phyloP scores from a whole-genome alignment of 2,329 filamentous ascomycete genomes.

The Penicillium griseofulvum region DNA sequence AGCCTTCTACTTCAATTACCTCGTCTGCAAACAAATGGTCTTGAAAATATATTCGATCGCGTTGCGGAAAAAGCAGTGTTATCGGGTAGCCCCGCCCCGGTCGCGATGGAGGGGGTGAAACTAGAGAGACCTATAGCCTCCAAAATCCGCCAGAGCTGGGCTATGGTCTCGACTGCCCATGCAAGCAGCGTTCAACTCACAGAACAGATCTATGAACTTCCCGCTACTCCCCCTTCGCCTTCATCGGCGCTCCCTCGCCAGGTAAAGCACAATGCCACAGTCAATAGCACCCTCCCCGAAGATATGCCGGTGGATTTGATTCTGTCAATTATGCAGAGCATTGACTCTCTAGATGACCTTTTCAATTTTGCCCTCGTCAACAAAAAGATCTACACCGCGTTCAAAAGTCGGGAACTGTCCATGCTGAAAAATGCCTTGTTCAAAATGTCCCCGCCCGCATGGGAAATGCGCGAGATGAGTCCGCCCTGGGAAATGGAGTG shows the following conservation, averaged over 20 bases:
- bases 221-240: slow-evolving; percentile 26
- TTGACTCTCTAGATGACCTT: slow-evolving; percentile 54
- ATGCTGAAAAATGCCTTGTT: slow-evolving; percentile 53
- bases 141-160: slow-evolving; percentile 15
- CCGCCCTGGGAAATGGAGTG: slow-evolving; percentile 49
- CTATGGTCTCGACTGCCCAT: slow-evolving; percentile 19
- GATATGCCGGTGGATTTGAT: slow-evolving; percentile 52
- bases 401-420: slow-evolving; percentile 56
- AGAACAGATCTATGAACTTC: slow-evolving; percentile 35
- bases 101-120: background rate
- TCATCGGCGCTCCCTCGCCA: slow-evolving; percentile 4
- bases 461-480: slow-evolving; percentile 60
- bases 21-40: slow-evolving; percentile 19
- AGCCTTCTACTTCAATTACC: slow-evolving; percentile 21
- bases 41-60: slow-evolving; percentile 9
- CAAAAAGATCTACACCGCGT: slow-evolving; percentile 56
- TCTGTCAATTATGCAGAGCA: slow-evolving; percentile 50
- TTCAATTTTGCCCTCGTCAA: slow-evolving; percentile 56
- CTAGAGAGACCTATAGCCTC: background rate
- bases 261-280: slow-evolving; percentile 11
- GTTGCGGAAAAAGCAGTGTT: background rate
- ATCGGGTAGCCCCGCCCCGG: slow-evolving; percentile 2
- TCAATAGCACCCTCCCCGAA: slow-evolving; percentile 37
- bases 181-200: slow-evolving; percentile 21
- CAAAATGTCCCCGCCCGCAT: slow-evolving; percentile 57